Evolutionary conservation across 2,329 filamentous ascomycete genomes (phyloP).

Genomic region (Hypomyces rosellus): DNA sequence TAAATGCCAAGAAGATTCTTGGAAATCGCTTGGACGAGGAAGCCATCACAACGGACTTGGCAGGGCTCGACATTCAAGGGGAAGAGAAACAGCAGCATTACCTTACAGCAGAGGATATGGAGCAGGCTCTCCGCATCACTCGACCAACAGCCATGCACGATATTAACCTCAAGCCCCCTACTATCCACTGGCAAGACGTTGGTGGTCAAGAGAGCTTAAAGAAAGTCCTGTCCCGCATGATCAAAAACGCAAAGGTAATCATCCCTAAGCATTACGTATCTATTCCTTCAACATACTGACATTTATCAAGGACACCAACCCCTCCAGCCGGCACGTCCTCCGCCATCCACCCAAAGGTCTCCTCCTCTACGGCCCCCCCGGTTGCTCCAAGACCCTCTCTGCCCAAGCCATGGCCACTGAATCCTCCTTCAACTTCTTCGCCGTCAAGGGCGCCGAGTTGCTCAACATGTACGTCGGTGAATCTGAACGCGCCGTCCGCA

Average conservation of each 20-base stretch:
- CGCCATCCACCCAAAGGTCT: constrained; percentile 68
- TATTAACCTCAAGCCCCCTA: constrained; percentile 81
- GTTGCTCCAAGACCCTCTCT: constrained; percentile 89
- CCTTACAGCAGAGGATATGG: constrained; percentile 46
- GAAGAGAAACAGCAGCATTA: constrained; percentile 17
- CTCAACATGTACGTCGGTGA: constrained; percentile 97
- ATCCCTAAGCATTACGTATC: background rate
- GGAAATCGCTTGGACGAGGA: constrained; percentile 19
- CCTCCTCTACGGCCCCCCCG: constrained; percentile 84
- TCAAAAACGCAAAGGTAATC: constrained; percentile 34
- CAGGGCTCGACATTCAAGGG: constrained; percentile 1
- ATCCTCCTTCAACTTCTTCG: constrained; percentile 86
- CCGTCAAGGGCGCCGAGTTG: constrained; percentile 87
- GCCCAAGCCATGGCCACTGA: constrained; percentile 89
- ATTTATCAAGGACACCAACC: constrained; percentile 22
- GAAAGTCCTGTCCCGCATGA: constrained; percentile 46
- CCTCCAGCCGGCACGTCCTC: constrained; percentile 29
- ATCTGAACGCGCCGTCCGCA: constrained; percentile 77
- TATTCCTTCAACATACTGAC: background rate
- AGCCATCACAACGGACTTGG: background rate
- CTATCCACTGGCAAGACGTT: constrained; percentile 80
- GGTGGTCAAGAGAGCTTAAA: constrained; percentile 79
- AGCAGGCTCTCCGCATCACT: constrained; percentile 60
- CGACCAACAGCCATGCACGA: constrained; percentile 82
- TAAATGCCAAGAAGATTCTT: constrained; percentile 24